Evolutionary conservation across 116 monocot genomes (phyloP), one percentile per base, ranked within the genome.

Genomic region (Trichopus zeylanicus): DNA sequence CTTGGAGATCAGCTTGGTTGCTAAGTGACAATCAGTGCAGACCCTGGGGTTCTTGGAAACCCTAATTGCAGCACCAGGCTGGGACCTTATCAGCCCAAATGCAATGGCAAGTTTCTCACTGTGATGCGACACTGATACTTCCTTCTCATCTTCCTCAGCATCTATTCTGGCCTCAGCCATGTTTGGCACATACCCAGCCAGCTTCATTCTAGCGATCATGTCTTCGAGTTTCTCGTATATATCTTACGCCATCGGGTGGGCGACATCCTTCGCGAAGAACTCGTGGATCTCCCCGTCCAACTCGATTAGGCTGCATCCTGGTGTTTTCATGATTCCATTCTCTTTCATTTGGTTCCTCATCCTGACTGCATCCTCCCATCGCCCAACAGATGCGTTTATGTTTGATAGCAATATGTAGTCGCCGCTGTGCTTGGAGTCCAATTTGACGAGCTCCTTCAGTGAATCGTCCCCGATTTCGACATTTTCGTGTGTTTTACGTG

Each of bases 341-440:
- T 81, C 84, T 59, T 73, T 75, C 81, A 89, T 84, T 42, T 72
- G 46, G 26, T 61, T 75, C 37, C 84, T 74, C 26, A 89, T 60
- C 16, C 24, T 73, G 10, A 70, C 7, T 11, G 84, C 81, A 59
- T 84, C 89, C 48, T 70, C 70, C 58, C 37, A 70, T 59, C 75
- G 62, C 12, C 84, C 78, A 4, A 59, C 70, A 1, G 71, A 81
- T 46, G 84, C 80, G 53, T 89, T 84, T 9, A 80, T 83, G 51
- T 55, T 83, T 12, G 88, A 83, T 13, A 89, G 72, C 30, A 84
- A 78, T 62, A 89, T 73, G 26, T 80, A 89, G 57, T 89, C 88
- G 1, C 88, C 83, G 28, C 88, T 83, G 27, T 89, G 83, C n/a
- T 31, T 67, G 1, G 80, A 68, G 51, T 89, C 80, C 30, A 89